A percentile compares a stretch with the other conserved stretches of the same genome.
Evolutionary conservation across 108 stramenopile species (phyloP).

Genomic region (Skeletonema tropicum): DNA sequence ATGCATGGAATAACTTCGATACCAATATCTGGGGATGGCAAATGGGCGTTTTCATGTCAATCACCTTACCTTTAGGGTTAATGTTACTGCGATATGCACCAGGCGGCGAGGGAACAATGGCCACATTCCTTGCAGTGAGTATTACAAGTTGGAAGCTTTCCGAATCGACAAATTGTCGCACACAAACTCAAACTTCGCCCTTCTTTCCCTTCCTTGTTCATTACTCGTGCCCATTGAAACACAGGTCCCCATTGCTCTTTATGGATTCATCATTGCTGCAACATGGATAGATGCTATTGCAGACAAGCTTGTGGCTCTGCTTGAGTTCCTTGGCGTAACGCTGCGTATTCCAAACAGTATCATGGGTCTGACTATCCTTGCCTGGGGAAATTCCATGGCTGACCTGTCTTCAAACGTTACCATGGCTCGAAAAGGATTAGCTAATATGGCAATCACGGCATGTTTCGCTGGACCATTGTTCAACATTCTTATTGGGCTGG

Average conservation of each 20-base stretch:
- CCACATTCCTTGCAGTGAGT: conserved; percentile 20
- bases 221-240: neutral
- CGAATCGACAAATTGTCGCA: neutral
- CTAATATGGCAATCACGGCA: conserved; percentile 66
- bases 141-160: neutral
- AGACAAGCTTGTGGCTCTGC: conserved; percentile 61
- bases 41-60: conserved; percentile 22
- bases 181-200: neutral
- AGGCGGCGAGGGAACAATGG: conserved; percentile 61
- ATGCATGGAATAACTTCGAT: conserved; percentile 37
- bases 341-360: conserved; percentile 56
- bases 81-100: conserved; percentile 48
- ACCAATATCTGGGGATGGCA: conserved; percentile 36
- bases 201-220: neutral
- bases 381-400: conserved; percentile 84
- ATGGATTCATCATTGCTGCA: conserved; percentile 64
- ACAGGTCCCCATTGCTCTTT: conserved; percentile 54
- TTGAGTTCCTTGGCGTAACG: conserved; percentile 65
- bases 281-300: conserved; percentile 83
- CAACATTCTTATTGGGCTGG: conserved; percentile 62
- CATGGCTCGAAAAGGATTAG: conserved; percentile 75
- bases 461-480: conserved; percentile 85
- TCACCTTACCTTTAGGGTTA: conserved; percentile 32
- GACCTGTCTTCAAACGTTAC: conserved; percentile 78
- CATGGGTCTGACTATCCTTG: conserved; percentile 77